Evolutionary conservation across 176 grass and related monocot genomes (phyloP), one percentile per base, ranked within the genome.

Genomic region (Avena sativa): DNA sequence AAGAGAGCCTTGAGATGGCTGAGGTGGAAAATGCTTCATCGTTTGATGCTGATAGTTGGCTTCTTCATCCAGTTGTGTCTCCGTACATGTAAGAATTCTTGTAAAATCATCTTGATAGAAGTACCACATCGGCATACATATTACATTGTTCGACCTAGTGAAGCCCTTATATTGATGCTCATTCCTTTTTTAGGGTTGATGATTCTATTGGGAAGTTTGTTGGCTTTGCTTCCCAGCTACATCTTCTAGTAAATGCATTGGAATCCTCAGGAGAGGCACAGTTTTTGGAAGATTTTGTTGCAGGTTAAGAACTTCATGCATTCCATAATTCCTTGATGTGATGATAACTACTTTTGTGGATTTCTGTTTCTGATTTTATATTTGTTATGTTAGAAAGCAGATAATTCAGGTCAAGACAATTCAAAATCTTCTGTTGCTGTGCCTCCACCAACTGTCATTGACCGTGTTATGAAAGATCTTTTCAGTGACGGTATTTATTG

Each of bases 1-100:
- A 98, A 87, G 92, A 91, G 84, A 96, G 92, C 81, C 88, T 89
- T 89, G 96, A 96, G 91, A 98, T 98, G 96, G 96, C 93, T 56
- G 96, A 98, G 84, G 89, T 98, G 76, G 96, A 98, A 95, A 98
- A 96, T 59, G 63, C 92, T 76, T 95, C 90, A 0, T 96, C 96
- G 11, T 90, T 96, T 91, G 96, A 98, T 91, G 96, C 96, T 76
- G 92, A 94, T 62, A 89, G 79, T 65, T 98, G 96, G 96, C 80
- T 98, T 90, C 84, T 98, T 84, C 89, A 87, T 71, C 92, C 92
- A 75, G 57, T 91, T 66, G 88, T 98, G 63, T 94, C 90, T 72
- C 89, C 86, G 77, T 92, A 91, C 79, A 96, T 98, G 96, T 98
- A 89, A 89, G 71, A 43, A 43, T 43, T 43, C 64, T 65, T 72